Evolutionary conservation across 2,329 filamentous ascomycete species (phyloP), one percentile per base, ranked within the genome.

Genomic region (Diaporthe citri): DNA sequence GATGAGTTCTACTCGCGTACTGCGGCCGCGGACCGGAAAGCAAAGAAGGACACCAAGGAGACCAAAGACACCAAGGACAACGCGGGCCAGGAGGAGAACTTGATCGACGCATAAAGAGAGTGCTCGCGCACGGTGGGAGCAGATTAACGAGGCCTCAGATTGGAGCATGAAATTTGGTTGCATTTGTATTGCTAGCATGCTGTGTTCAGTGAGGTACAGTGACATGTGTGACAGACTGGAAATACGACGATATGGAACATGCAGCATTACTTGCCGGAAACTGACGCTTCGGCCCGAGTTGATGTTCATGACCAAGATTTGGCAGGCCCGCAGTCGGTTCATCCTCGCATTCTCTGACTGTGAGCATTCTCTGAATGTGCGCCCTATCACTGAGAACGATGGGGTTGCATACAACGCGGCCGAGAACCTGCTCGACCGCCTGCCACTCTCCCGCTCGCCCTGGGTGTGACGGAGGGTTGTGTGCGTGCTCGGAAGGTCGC

Each of bases 1-100:
- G 93, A 95, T 81, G 94, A 96, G 84, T 97, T 92, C 87, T 97
- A 96, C 85, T 91, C 93, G 82, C 89, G 94, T 79, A 90, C 91
- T 74, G 86, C 89, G 69, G 71, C 71, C 20, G 89, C 89, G 80
- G 89, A 92, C 77, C 85, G 89, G 77, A 93, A 93, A 86, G 86
- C 86, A 76, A 93, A 93, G 87, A 88, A 86, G 77, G 90, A 91
- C 84, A 84, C 86, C 78, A 82, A 82, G 78, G 78, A 79, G 67
- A 80, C 79, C 70, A 77, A 80, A 67, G 81, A 81, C 76, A 80
- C 79, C 67, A 78, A 56, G 76, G 79, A 69, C 64, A 69, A 69
- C 48, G 64, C 79, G 62, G 78, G 77, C 36, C 77, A 81, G 69
- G 81, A 81, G 77, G 82, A 83, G 79, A 83, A 82, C 77, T 77